These are phyloP conservation scores for Arachnomyces sp. DNA, from an alignment of 2,329 filamentous ascomycete genomes.

Conservation along the genomic window DNA sequence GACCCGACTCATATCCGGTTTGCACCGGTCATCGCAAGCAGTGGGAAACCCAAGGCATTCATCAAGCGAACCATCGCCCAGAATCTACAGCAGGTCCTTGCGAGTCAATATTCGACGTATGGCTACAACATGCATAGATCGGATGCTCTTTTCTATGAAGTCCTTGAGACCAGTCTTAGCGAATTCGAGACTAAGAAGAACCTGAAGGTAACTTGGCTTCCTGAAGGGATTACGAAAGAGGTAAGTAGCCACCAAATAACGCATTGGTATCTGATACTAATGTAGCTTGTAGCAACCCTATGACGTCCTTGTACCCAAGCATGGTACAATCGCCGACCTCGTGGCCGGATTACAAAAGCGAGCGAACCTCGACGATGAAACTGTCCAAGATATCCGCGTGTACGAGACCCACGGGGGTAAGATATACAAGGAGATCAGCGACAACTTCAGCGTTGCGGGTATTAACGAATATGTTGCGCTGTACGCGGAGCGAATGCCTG, in stretches of 20 bases:
- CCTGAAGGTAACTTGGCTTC: slow-evolving; percentile 73
- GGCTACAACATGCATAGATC: slow-evolving; percentile 58
- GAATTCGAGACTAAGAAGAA: slow-evolving; percentile 90
- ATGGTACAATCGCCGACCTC: slow-evolving; percentile 69
- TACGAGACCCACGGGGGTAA: slow-evolving; percentile 79
- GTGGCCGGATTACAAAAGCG: slow-evolving; percentile 71
- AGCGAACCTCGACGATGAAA: slow-evolving; percentile 67
- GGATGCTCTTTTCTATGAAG: slow-evolving; percentile 83
- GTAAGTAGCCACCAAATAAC: slow-evolving; percentile 38
- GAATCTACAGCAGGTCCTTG: slow-evolving; percentile 71
- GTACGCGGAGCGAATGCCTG: slow-evolving; percentile 71
- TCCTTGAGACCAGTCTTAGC: slow-evolving; percentile 85
- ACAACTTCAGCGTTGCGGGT: slow-evolving; percentile 64
- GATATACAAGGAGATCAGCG: slow-evolving; percentile 67
- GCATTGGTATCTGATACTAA: slow-evolving; percentile 11
- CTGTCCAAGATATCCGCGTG: slow-evolving; percentile 63
- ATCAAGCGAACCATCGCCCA: slow-evolving; percentile 66
- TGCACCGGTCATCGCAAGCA: slow-evolving; percentile 70
- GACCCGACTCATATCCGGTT: slow-evolving; percentile 85
- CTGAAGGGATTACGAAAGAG: slow-evolving; percentile 86
- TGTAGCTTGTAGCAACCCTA: slow-evolving; percentile 52
- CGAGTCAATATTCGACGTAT: slow-evolving; percentile 62
- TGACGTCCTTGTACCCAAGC: slow-evolving; percentile 82
- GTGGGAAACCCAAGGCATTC: slow-evolving; percentile 65
- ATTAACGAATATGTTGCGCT: slow-evolving; percentile 80